These are phyloP conservation scores for Thelonectria olida DNA, from an alignment of 2,329 filamentous ascomycete species.

Conservation along the genomic window DNA sequence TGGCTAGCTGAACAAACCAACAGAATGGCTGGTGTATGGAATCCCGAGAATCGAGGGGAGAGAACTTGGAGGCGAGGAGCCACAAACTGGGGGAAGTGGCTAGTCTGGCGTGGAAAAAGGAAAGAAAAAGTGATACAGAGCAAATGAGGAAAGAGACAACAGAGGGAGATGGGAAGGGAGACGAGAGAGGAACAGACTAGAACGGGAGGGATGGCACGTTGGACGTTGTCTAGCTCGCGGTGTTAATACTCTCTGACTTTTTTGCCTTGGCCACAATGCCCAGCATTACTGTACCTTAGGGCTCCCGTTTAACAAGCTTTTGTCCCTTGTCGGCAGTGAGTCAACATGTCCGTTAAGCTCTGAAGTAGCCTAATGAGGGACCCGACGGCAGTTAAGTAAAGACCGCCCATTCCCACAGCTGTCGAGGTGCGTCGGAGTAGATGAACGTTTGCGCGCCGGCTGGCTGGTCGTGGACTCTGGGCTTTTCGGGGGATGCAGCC, in stretches of 20 bases:
- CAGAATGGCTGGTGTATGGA: not conserved
- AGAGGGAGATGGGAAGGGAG: not conserved
- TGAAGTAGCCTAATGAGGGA: not conserved
- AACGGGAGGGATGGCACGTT: conserved; percentile 9
- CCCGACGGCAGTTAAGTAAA: no score
- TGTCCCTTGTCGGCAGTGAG: not conserved
- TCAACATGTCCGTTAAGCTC: not conserved
- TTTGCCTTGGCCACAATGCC: no score
- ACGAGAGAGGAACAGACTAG: not conserved
- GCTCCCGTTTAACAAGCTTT: not conserved
- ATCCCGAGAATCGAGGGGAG: not conserved
- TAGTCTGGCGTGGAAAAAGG: not conserved
- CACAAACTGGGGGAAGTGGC: not conserved
- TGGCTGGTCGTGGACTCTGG: not conserved
- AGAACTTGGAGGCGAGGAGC: conserved; percentile 2
- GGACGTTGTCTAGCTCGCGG: not conserved
- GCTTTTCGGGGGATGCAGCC: not conserved
- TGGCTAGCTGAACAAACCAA: conserved; percentile 14
- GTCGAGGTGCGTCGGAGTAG: not conserved
- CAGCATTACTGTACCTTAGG: no score
- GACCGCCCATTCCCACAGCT: no score
- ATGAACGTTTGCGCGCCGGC: not conserved
- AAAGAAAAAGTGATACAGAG: conserved; percentile 1
- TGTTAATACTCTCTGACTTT: no score
- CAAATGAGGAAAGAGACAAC: not conserved